Evolutionary conservation across 1,139 yeast genomes (phyloP).

Genomic region (Candida gigantensis): DNA sequence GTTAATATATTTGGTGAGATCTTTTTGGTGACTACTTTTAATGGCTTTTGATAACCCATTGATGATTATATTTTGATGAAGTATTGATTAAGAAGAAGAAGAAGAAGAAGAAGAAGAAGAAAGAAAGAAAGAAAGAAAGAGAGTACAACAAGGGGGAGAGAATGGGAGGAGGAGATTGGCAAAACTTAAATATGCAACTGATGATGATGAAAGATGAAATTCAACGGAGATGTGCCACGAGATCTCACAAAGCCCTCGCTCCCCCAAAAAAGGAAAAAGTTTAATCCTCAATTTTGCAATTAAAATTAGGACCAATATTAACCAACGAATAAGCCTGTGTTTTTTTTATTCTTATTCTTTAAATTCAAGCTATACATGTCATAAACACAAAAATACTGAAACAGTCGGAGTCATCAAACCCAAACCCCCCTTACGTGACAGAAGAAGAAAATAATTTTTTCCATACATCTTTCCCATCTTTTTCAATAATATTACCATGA

Average conservation of each 20-base stretch:
- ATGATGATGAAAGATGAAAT: background rate
- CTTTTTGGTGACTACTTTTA: conserved; percentile 8
- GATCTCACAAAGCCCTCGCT: too few relatives aligned
- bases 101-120: conserved; percentile 1
- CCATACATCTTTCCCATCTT: conserved; percentile 35
- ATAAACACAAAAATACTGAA: too few relatives aligned
- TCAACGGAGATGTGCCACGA: too few relatives aligned
- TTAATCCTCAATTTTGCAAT: too few relatives aligned
- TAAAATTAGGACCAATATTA: too few relatives aligned
- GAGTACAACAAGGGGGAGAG: too few relatives aligned
- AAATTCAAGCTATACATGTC: too few relatives aligned
- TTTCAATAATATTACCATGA: conserved; percentile 59
- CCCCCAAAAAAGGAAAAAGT: too few relatives aligned
- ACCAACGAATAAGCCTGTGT: too few relatives aligned
- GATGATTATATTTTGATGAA: background rate
- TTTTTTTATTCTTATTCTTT: too few relatives aligned
- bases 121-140: background rate
- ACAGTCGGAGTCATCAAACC: background rate
- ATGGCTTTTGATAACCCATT: conserved; percentile 9
- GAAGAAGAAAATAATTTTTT: conserved; percentile 11
- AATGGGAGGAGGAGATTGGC: too few relatives aligned
- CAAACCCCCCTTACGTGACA: background rate
- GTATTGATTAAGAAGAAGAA: background rate
- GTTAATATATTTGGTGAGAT: conserved; percentile 8
- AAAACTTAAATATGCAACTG: too few relatives aligned